These are phyloP conservation scores for Debaryomycetaceae sp. DNA, from an alignment of 1,139 yeast genomes.

Conservation along the genomic window DNA sequence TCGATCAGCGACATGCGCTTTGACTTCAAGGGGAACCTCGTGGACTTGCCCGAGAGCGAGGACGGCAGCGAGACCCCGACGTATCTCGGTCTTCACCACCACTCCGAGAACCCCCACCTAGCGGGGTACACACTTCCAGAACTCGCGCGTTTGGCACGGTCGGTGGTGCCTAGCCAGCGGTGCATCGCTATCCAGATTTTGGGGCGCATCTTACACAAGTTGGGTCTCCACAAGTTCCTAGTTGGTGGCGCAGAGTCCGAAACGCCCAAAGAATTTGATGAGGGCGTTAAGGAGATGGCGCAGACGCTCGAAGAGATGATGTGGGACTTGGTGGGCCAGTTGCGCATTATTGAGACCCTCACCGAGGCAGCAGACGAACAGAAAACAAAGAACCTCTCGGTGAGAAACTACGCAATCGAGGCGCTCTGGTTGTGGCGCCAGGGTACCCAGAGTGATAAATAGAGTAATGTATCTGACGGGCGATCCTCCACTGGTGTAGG, in stretches of 20 bases:
- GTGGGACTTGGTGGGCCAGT: slow-evolving; percentile 68
- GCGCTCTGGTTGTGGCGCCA: slow-evolving; percentile 91
- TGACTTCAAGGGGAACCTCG: slow-evolving; percentile 78
- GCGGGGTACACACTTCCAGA: slow-evolving; percentile 92
- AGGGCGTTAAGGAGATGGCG: slow-evolving; percentile 32
- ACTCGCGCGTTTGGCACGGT: slow-evolving; percentile 72
- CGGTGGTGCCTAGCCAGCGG: slow-evolving; percentile 80
- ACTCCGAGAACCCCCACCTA: slow-evolving; percentile 78
- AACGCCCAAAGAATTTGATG: slow-evolving; percentile 30
- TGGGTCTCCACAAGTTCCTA: slow-evolving; percentile 61
- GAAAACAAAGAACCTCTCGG: slow-evolving; percentile 64
- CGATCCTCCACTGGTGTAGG: not conserved
- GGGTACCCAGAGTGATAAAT: slow-evolving; percentile 34
- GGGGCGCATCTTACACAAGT: slow-evolving; percentile 80
- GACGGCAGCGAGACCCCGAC: slow-evolving; percentile 34
- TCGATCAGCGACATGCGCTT: slow-evolving; percentile 72
- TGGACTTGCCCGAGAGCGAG: slow-evolving; percentile 41
- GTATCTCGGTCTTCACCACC: slow-evolving; percentile 82
- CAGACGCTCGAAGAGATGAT: slow-evolving; percentile 57
- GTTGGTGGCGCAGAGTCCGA: slow-evolving; percentile 38
- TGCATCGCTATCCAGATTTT: slow-evolving; percentile 80
- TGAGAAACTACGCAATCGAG: slow-evolving; percentile 82
- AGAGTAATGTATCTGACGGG: not conserved
- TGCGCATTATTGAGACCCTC: slow-evolving; percentile 66
- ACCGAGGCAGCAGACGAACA: slow-evolving; percentile 72